A percentile compares a stretch with the other conserved stretches of the same genome.
These are phyloP conservation scores for Taphrina sp. DNA, from an alignment of 1,139 yeast species.

Conservation along the genomic window DNA sequence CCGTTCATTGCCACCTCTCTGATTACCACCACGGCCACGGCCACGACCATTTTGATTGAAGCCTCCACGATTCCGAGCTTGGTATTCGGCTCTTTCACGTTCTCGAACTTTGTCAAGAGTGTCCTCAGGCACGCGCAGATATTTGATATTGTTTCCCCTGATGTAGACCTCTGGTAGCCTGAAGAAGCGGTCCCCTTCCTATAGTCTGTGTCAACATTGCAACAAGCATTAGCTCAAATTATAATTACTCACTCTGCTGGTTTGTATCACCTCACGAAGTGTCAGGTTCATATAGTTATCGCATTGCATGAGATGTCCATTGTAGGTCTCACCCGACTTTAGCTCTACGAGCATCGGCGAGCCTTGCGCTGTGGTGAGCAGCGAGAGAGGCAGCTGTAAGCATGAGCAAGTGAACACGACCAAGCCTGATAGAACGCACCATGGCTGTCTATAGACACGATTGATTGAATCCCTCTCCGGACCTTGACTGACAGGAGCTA, in stretches of 20 bases:
- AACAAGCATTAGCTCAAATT: neutral
- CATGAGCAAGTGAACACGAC: too few species aligned
- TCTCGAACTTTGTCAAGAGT: conserved; percentile 63
- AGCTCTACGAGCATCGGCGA: conserved; percentile 85
- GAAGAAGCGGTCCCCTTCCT: conserved; percentile 62
- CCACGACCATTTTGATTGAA: conserved; percentile 33
- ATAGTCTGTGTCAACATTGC: conserved; percentile 4
- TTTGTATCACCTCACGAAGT: conserved; percentile 71
- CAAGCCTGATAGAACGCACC: too few species aligned
- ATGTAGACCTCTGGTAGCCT: conserved; percentile 77
- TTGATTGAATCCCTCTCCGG: too few species aligned
- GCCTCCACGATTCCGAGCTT: conserved; percentile 44
- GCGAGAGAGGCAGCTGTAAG: conserved; percentile 75
- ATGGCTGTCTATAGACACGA: too few species aligned
- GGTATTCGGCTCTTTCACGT: conserved; percentile 60
- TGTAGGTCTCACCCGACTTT: conserved; percentile 85
- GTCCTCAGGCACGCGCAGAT: conserved; percentile 61
- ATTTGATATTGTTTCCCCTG: conserved; percentile 77
- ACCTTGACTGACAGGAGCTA: too few species aligned
- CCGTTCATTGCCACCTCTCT: conserved; percentile 38
- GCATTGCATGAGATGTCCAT: conserved; percentile 80
- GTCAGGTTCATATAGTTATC: conserved; percentile 97
- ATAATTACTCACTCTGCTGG: conserved; percentile 50
- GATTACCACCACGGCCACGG: conserved; percentile 26
- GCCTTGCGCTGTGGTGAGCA: conserved; percentile 86